A percentile compares a stretch with the other conserved stretches of the same genome.
Evolutionary conservation across 192 early-diverging fungal species (phyloP).

Genomic region (Coemansia sp.): DNA sequence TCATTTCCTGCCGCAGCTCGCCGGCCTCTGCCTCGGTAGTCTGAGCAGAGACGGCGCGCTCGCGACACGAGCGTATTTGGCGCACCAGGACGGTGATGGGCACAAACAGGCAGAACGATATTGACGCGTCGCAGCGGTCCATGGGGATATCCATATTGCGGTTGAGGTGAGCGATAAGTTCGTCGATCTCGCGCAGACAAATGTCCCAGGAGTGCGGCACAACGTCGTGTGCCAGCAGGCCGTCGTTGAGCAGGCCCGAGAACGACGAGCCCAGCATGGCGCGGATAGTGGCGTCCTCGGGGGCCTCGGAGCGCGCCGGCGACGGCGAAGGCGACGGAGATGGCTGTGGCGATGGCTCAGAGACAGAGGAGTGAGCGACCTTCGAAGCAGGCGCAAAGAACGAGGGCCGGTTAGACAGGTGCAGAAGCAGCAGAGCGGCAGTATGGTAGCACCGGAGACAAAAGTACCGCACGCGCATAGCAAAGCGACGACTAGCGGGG

Average conservation of each 20-base stretch:
- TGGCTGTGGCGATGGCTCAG: background rate
- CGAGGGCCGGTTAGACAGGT: slow-evolving; percentile 45
- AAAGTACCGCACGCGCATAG: slow-evolving; percentile 48
- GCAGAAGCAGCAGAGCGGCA: slow-evolving; percentile 31
- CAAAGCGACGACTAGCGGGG: slow-evolving; percentile 32
- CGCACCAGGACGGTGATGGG: slow-evolving; percentile 44
- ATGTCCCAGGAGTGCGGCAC: slow-evolving; percentile 43
- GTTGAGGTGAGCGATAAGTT: slow-evolving; percentile 33
- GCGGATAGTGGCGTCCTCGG: slow-evolving; percentile 40
- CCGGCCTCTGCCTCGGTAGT: background rate
- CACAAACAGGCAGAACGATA: slow-evolving; percentile 42
- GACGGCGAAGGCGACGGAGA: slow-evolving; percentile 3
- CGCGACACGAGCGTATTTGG: slow-evolving; percentile 32
- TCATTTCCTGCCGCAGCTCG: slow-evolving; percentile 7
- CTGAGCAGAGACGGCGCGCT: background rate
- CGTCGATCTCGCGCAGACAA: slow-evolving; percentile 30
- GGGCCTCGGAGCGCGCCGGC: slow-evolving; percentile 10
- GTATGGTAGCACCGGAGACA: slow-evolving; percentile 42
- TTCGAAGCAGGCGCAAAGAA: slow-evolving; percentile 16
- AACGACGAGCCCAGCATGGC: slow-evolving; percentile 30
- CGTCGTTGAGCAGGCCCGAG: slow-evolving; percentile 45
- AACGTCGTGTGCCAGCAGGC: slow-evolving; percentile 38
- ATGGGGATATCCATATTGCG: slow-evolving; percentile 47
- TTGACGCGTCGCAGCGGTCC: slow-evolving; percentile 40
- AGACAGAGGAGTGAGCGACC: slow-evolving; percentile 18